These are phyloP conservation scores for Mortierella claussenii DNA, from an alignment of 192 early-diverging fungal genomes.

Conservation along the genomic window DNA sequence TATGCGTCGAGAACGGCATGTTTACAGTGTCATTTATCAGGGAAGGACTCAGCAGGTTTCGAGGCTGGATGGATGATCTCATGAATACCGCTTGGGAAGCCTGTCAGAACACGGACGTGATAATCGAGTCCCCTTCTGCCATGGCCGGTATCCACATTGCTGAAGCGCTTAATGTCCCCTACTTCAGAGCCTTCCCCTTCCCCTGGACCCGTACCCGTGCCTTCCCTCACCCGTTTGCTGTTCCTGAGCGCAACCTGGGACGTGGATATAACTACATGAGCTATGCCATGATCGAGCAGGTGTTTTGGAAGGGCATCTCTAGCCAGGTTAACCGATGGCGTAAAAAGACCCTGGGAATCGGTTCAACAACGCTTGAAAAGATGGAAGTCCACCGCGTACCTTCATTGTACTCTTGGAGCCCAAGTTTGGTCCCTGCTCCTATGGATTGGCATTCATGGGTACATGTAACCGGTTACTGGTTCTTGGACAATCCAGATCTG, in stretches of 20 bases:
- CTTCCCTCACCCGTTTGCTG: constrained; percentile 79
- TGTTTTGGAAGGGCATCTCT: constrained; percentile 72
- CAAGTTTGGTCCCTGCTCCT: constrained; percentile 68
- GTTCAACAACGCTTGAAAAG: constrained; percentile 59
- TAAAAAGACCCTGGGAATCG: constrained; percentile 54
- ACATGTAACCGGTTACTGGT: constrained; percentile 79
- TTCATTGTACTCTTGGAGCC: constrained; percentile 71
- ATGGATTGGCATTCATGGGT: constrained; percentile 77
- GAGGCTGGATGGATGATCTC: constrained; percentile 71
- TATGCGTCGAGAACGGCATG: constrained; percentile 78
- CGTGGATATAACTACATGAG: constrained; percentile 72
- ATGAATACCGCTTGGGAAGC: constrained; percentile 66
- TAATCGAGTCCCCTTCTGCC: constrained; percentile 75
- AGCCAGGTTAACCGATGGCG: constrained; percentile 68
- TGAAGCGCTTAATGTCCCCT: constrained; percentile 68
- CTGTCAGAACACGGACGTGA: constrained; percentile 70
- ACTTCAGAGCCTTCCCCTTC: constrained; percentile 76
- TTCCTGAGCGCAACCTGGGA: constrained; percentile 58
- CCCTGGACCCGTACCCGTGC: constrained; percentile 77
- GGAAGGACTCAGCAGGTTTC: constrained; percentile 66
- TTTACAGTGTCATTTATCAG: constrained; percentile 70
- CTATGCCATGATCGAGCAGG: constrained; percentile 74
- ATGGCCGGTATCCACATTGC: constrained; percentile 80
- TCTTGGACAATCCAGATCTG: constrained; percentile 72
- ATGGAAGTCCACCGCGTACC: constrained; percentile 64